Conservation (phyloP, 106 monocot genomes). For the Dendrobium catenatum region DNA sequence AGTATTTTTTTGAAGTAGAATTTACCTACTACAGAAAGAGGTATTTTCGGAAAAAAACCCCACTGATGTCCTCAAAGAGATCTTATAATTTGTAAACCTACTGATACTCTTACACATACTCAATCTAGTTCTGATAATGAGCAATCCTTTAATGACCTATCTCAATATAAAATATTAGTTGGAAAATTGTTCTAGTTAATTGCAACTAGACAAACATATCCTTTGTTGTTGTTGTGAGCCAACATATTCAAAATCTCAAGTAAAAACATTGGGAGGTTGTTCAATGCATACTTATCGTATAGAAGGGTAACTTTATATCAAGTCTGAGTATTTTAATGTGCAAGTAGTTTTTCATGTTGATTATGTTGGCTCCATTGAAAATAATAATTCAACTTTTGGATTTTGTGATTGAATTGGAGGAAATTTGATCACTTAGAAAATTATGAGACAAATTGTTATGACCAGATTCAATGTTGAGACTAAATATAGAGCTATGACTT, state of each 20-base stretch:
- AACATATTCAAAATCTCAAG: background rate
- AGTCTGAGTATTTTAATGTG: background rate
- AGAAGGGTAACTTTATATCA: background rate
- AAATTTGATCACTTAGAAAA: background rate
- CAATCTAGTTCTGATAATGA: background rate
- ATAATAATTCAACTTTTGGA: background rate
- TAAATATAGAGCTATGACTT: background rate
- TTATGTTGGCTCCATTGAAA: background rate
- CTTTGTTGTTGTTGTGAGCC: background rate
- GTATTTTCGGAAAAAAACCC: background rate
- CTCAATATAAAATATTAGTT: background rate
- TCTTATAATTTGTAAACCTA: background rate
- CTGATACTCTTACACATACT: background rate
- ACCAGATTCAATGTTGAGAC: background rate
- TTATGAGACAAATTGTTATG: slow-evolving; percentile 11
- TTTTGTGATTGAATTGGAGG: background rate
- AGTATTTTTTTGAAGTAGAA: background rate
- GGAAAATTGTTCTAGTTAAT: background rate
- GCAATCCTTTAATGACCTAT: background rate
- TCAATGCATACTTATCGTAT: background rate
- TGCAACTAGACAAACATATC: background rate
- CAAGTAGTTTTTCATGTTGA: background rate
- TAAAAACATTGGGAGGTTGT: background rate
- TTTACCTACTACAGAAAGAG: background rate
- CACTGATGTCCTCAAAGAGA: background rate